A percentile compares a stretch with the other conserved stretches of the same genome.
These are phyloP conservation scores for Hyphopichia homilentoma DNA, from an alignment of 805 yeast species.

Conservation along the genomic window DNA sequence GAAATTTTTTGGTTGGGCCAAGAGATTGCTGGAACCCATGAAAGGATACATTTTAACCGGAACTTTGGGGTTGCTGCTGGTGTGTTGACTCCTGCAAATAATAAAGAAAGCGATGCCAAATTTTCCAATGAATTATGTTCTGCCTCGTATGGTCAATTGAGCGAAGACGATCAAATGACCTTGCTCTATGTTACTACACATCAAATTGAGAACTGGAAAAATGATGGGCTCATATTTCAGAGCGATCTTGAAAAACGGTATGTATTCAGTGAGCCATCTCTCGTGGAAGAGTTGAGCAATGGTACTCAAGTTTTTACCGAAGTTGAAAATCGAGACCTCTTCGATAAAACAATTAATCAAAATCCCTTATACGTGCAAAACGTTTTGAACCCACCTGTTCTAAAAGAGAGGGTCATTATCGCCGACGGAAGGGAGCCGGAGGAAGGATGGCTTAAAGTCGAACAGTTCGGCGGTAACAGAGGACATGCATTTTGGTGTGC, in stretches of 20 bases:
- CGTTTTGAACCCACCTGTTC: conserved; percentile 22
- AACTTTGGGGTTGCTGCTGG: conserved; percentile 27
- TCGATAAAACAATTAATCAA: conserved; percentile 8
- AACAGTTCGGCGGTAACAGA: conserved; percentile 11
- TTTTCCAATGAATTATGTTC: conserved; percentile 31
- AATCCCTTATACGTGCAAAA: conserved; percentile 21
- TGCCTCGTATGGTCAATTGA: conserved; percentile 34
- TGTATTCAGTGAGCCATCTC: conserved; percentile 4
- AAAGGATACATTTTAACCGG: conserved; percentile 19
- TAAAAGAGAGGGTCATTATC: conserved; percentile 11
- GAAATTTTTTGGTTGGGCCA: conserved; percentile 35
- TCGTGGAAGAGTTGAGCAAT: too few relatives aligned
- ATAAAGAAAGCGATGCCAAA: conserved; percentile 15
- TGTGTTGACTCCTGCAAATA: conserved; percentile 24
- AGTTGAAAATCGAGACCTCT: conserved; percentile 1
- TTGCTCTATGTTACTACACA: conserved; percentile 30
- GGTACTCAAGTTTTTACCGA: conserved; percentile 3
- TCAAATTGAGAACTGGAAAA: conserved; percentile 29
- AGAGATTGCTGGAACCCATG: conserved; percentile 22
- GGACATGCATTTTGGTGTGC: conserved; percentile 29
- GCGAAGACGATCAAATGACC: conserved; percentile 18
- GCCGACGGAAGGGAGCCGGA: conserved; percentile 22
- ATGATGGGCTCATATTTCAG: conserved; percentile 10
- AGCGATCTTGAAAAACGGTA: conserved; percentile 13
- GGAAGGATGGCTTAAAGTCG: conserved; percentile 20